phyloP scores from a whole-genome alignment of 1,284 basidiomycete genomes.

The Heliocybe sulcata region DNA sequence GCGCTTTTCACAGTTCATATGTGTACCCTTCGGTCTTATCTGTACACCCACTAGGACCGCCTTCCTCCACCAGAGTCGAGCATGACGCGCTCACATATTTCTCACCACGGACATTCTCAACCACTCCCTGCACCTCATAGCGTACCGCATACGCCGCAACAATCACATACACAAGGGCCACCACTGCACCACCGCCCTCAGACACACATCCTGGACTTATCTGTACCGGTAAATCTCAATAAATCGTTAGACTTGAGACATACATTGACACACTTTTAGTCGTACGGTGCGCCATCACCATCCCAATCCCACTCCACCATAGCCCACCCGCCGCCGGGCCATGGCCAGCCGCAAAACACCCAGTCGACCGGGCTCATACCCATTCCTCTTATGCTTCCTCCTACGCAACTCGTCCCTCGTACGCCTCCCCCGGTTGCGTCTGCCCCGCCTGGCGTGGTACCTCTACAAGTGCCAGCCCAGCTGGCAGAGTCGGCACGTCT shows the following conservation, averaged over 20 bases:
- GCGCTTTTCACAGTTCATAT: not conserved
- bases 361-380: not conserved
- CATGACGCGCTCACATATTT: not conserved
- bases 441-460: not conserved
- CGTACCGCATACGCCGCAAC: not conserved
- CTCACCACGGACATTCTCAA: not conserved
- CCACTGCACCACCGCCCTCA: not conserved
- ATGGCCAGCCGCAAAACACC: not conserved
- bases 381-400: not conserved
- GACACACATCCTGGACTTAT: not conserved
- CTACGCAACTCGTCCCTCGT: not conserved
- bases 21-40: not conserved
- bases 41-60: not conserved
- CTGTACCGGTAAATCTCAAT: not conserved
- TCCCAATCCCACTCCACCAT: not conserved
- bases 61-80: not conserved
- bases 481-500: slow-evolving; percentile 5
- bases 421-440: not conserved
- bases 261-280: not conserved
- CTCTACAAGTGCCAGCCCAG: slow-evolving; percentile 7
- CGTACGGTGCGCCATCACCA: not conserved
- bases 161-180: not conserved
- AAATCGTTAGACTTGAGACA: not conserved
- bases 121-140: not conserved
- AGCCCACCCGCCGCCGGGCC: not conserved